These are phyloP conservation scores for Cladosporium sp. DNA, from an alignment of 2,329 filamentous ascomycete genomes.

Conservation along the genomic window DNA sequence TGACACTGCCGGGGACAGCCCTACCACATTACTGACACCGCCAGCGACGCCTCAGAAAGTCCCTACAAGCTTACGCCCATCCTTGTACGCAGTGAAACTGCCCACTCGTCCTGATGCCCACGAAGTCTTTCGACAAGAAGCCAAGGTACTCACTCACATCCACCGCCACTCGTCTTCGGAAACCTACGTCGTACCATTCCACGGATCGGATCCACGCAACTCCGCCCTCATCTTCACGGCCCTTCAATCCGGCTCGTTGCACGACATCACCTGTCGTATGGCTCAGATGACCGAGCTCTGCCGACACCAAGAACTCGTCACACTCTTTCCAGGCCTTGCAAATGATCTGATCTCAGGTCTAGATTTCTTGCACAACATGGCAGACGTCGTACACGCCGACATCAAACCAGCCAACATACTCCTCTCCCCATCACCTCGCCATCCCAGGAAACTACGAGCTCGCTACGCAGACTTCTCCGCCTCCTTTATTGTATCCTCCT, in stretches of 20 bases:
- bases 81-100: constrained; percentile 31
- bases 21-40: constrained; percentile 15
- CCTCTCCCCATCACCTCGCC: constrained; percentile 22
- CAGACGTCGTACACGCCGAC: constrained; percentile 41
- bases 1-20: background rate
- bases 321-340: constrained; percentile 38
- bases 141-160: constrained; percentile 29
- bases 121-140: constrained; percentile 33
- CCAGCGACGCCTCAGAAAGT: constrained; percentile 14
- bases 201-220: constrained; percentile 29
- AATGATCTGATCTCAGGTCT: constrained; percentile 38
- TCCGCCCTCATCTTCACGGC: constrained; percentile 31
- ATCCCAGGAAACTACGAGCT: constrained; percentile 20
- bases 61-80: background rate
- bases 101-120: constrained; percentile 29
- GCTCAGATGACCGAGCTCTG: constrained; percentile 29
- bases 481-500: constrained; percentile 27
- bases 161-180: constrained; percentile 19
- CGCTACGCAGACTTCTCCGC: constrained; percentile 43
- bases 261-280: constrained; percentile 26
- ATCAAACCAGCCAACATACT: constrained; percentile 48
- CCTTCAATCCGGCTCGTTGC: constrained; percentile 29
- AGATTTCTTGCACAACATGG: constrained; percentile 36
- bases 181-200: constrained; percentile 30
- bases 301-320: constrained; percentile 34